Conservation (phyloP, 768 basidiomycete species). For the Leccinum subtestaceum region DNA sequence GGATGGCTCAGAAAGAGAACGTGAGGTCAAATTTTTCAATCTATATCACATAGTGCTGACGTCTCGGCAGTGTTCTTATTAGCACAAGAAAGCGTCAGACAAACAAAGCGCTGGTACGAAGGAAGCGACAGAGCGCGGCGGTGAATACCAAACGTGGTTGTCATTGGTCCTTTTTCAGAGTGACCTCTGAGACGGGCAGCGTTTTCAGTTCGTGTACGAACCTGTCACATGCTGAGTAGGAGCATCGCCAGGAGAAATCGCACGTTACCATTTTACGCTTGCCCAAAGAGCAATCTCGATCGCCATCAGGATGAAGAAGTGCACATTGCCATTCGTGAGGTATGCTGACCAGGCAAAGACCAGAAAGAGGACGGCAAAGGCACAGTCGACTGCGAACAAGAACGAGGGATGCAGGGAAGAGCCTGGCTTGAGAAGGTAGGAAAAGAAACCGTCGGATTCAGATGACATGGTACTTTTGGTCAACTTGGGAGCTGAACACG, state of each 20-base stretch:
- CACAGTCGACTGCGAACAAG: slow-evolving; percentile 58
- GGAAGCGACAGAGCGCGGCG: slow-evolving; percentile 55
- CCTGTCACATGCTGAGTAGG: slow-evolving; percentile 39
- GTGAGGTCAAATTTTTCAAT: slow-evolving; percentile 46
- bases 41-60: slow-evolving; percentile 7
- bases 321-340: slow-evolving; percentile 61
- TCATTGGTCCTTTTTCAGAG: slow-evolving; percentile 28
- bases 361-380: slow-evolving; percentile 55
- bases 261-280: slow-evolving; percentile 73
- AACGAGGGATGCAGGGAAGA: slow-evolving; percentile 74
- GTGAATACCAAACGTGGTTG: slow-evolving; percentile 28
- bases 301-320: slow-evolving; percentile 62
- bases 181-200: slow-evolving; percentile 20
- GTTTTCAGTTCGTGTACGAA: slow-evolving; percentile 62
- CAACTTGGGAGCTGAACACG: neutral
- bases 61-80: slow-evolving; percentile 67
- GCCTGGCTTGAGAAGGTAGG: slow-evolving; percentile 65
- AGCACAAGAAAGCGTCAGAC: slow-evolving; percentile 78
- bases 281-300: slow-evolving; percentile 73
- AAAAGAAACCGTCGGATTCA: slow-evolving; percentile 41
- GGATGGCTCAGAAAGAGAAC: slow-evolving; percentile 87
- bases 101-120: slow-evolving; percentile 85
- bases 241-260: neutral
- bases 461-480: slow-evolving; percentile 17
- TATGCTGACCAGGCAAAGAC: slow-evolving; percentile 59